Conservation (phyloP, 306 rosid genomes). For the Abrus precatorius region DNA sequence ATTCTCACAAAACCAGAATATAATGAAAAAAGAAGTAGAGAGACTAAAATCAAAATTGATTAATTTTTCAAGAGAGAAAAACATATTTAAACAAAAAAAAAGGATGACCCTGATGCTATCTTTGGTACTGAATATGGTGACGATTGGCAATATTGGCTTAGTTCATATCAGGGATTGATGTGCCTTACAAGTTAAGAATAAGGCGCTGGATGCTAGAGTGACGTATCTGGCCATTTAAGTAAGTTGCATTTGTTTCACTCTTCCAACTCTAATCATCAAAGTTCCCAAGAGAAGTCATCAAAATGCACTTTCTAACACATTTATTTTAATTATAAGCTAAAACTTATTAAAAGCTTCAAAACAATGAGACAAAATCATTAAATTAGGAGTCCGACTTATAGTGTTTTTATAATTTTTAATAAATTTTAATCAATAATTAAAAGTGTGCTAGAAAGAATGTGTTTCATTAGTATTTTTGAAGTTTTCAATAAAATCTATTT, state of each 20-base stretch:
- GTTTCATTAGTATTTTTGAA: background rate
- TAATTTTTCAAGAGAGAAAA: background rate
- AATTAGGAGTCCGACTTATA: no score
- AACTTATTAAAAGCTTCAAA: no score
- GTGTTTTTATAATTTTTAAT: no score
- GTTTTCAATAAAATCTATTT: conserved; percentile 54
- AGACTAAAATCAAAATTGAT: background rate
- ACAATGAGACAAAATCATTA: no score
- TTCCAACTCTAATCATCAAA: conserved; percentile 39
- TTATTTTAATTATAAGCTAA: no score
- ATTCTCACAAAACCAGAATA: background rate
- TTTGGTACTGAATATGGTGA: conserved; percentile 5
- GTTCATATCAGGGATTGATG: conserved; percentile 20
- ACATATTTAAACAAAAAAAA: background rate
- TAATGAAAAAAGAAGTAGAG: background rate
- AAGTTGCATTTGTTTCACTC: conserved; percentile 16
- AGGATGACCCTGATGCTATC: conserved; percentile 34
- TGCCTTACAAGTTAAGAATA: background rate
- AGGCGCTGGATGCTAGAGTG: conserved; percentile 14
- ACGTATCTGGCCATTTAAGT: conserved; percentile 26
- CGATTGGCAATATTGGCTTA: conserved; percentile 32
- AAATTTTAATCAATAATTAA: no score
- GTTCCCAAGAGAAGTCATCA: background rate
- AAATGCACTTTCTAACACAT: no score
- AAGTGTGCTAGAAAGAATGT: no score